Conservation (phyloP, 179 eudicot species). For the Silene coronaria region DNA sequence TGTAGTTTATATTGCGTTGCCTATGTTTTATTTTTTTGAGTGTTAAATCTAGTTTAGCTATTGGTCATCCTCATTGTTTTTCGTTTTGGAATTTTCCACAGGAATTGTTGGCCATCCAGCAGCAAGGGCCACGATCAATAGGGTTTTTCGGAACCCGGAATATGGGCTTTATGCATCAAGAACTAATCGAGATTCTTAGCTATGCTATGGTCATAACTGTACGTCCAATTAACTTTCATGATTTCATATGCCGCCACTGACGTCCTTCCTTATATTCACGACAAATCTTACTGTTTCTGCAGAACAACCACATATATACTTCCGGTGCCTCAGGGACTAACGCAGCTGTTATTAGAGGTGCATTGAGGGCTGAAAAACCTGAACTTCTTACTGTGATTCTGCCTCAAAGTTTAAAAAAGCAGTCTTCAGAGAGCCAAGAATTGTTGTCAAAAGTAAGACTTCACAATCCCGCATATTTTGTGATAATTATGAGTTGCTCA, state of each 20-base stretch:
- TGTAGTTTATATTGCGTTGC: background rate
- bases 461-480: background rate
- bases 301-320: constrained; percentile 97
- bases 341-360: constrained; percentile 99
- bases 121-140: constrained; percentile 92
- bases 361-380: constrained; percentile 92
- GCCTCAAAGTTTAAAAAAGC: constrained; percentile 91
- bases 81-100: constrained; percentile 25
- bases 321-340: constrained; percentile 98
- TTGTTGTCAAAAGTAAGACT: constrained; percentile 76
- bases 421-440: constrained; percentile 97
- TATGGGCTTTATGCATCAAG: constrained; percentile 99
- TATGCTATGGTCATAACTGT: constrained; percentile 98
- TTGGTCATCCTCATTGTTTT: constrained; percentile 1
- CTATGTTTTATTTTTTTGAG: constrained; percentile 7
- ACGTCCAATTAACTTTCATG: constrained; percentile 15
- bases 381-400: constrained; percentile 89
- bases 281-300: constrained; percentile 17
- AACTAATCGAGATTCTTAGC: constrained; percentile 97
- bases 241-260: background rate
- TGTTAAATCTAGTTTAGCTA: background rate
- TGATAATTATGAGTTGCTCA: background rate
- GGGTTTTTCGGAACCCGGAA: constrained; percentile 98
- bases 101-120: constrained; percentile 97
- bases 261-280: constrained; percentile 8